Base-by-base conservation (phyloP, 2,329 filamentous ascomycete species). In the Trichoderma breve region DNA sequence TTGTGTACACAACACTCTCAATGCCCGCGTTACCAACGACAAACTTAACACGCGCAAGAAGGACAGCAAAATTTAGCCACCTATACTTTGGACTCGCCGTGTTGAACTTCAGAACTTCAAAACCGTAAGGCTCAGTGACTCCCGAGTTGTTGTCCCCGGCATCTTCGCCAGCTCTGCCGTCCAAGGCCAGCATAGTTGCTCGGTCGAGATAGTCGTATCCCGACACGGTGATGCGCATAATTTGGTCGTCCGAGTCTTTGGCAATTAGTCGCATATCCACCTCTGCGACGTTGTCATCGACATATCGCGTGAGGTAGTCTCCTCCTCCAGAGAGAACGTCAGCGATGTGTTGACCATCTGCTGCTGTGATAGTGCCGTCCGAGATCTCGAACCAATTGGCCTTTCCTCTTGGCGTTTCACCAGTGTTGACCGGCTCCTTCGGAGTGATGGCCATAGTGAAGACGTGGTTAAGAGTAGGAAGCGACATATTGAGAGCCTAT, bases 311-410 rank as follows among this genome's bases (percentile, higher is more conserved):
- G 26, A 70, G 39, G 12, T 70, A 70, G 34, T 70, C 66, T 28
- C 66, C 66, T 36, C 66, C 66, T 18, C 66, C 66, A 1, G 57
- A 12, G n/a, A 28, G 57, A 21, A 70, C 15, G 4, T 70, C 55
- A 6, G 66, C 66, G 2, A 70, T 28, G 26, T 62, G 66, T 28
- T 28, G 3, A 4, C 57, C 66, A 7, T 70, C 39, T 14, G 30
- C 34, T 26, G 36, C 21, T 1, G 39, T 53, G 11, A 70, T 53
- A 1, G 24, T 32, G 4, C 66, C 66, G n/a, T 36, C 39, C 9
- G 55, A 36, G 39, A 70, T 53, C 26, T 70, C 66, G 36, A 70
- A 62, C 66, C 66, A 70, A 15, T 62, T 70, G 32, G 66, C 57
- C 15, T 70, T 70, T 28, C 66, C 66, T 15, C 66, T 61, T 26